Percentiles rank a stretch among this genome's conserved stretches.
phyloP scores from a whole-genome alignment of 495 filamentous ascomycete genomes.

The Penicillium paxilli region DNA sequence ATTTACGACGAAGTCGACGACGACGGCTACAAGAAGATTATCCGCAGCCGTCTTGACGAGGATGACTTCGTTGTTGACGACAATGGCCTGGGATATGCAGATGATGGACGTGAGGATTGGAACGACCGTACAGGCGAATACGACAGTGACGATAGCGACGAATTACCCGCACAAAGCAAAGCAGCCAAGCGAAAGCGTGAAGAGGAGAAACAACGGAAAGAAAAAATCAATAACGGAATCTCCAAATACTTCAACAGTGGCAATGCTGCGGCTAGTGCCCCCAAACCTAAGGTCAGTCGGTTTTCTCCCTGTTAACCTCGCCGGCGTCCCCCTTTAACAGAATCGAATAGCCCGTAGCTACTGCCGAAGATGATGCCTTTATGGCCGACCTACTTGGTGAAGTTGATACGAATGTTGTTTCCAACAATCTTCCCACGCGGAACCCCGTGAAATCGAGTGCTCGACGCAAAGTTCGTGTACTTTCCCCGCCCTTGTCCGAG shows the following conservation, averaged over 20 bases:
- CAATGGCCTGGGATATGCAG: conserved; percentile 90
- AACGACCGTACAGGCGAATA: conserved; percentile 61
- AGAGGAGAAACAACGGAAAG: conserved; percentile 81
- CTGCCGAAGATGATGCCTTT: conserved; percentile 84
- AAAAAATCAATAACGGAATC: conserved; percentile 87
- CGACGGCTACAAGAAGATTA: conserved; percentile 94
- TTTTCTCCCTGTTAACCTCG: not conserved
- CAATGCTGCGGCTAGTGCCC: conserved; percentile 54
- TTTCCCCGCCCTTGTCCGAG: conserved; percentile 69
- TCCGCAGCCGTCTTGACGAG: conserved; percentile 82
- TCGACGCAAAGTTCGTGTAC: conserved; percentile 72
- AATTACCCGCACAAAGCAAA: conserved; percentile 64
- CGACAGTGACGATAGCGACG: conserved; percentile 67
- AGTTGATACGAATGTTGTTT: conserved; percentile 79
- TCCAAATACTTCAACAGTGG: conserved; percentile 89
- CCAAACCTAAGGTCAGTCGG: conserved; percentile 75
- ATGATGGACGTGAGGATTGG: conserved; percentile 98
- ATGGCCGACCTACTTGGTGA: conserved; percentile 82
- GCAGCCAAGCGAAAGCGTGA: conserved; percentile 84
- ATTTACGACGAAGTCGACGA: conserved; percentile 97
- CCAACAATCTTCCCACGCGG: conserved; percentile 52
- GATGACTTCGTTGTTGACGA: conserved; percentile 98
- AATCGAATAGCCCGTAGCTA: conserved; percentile 46
- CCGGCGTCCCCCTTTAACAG: not conserved
- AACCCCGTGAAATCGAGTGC: conserved; percentile 71